Base-by-base conservation (phyloP, 1,284 basidiomycete genomes). In the Sporisorium iseilematis-ciliati region DNA sequence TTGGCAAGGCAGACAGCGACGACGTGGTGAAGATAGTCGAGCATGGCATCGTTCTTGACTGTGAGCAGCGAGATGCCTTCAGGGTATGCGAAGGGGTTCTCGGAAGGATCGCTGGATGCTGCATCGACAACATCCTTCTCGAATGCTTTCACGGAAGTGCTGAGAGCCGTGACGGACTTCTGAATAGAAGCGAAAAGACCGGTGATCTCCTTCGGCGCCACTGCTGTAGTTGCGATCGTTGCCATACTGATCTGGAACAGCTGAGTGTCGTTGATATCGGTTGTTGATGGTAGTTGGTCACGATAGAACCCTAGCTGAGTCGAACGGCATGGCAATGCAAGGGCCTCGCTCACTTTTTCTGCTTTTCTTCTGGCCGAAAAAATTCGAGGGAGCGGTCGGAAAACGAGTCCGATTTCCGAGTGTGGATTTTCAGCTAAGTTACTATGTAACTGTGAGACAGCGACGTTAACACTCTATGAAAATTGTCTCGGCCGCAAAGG, bases 1-100 rank as follows among this genome's bases (percentile, higher is more conserved):
- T 77, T 75, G 43, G 65, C 68, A 23, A 78, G 65, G 38, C 71
- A 70, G 25, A 84, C 61, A 20, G 97, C 89, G 21, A 91, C 89
- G 45, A 98, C 88, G 18, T 94, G 92, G 61, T 96, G 94, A 8
- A 97, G 87, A 84, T 97, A 97, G 1, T 91, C 92, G 12, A 98
- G 87, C 75, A 97, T 89, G 14, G 93, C 86, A 63, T 95, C 90
- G 76, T 95, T 92, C 86, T 97, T 96, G 61, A 95, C 87, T 3
- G 93, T 92, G 18, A 99, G 88, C 2, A 99, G 88, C 0, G 96
- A 97, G 69, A 98, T 93, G 29, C 96, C 96, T 29, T 92, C 78
- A 8, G 79, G 74, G 45, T 77, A 79, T n/a, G 72, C 62, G 26
- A 75, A 70, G 2, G 69, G 64, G 48, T 72, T 66, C 7, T 43